Base-by-base conservation (phyloP, 2,329 filamentous ascomycete genomes). In the Nemania diffusa region DNA sequence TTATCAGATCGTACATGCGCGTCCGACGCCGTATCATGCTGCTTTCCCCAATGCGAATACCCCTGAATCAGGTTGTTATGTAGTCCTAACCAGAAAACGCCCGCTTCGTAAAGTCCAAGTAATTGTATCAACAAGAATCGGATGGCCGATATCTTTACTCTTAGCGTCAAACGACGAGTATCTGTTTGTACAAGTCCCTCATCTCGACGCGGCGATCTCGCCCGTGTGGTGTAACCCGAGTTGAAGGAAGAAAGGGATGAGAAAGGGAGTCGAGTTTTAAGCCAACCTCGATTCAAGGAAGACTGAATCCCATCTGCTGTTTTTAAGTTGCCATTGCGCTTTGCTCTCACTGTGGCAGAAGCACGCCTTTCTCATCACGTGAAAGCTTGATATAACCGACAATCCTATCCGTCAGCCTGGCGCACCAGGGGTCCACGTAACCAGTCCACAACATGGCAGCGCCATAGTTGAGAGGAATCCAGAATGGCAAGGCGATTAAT, bases 361-460 rank as follows among this genome's bases (percentile, higher is more conserved):
- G 72, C n/a, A 67, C 73, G 15, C 73, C 72, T 70, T 79, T 79
- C 64, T 79, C 77, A 24, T 77, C 77, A 15, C 72, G 69, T 46
- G 73, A 65, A 55, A 77, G 70, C 71, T 76, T 78, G 34, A 77
- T 70, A 24, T 74, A 75, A 29, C 67, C 69, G 44, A 78, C 77
- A 20, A 79, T 70, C 69, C 76, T 79, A 71, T 83, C 80, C 1
- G 83, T 84, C n/a, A 81, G 65, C 27, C 75, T 76, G 13, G 80
- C 82, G 67, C 82, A 87, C 73, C 81, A 82, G 0, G 85, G 84
- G 73, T 88, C 86, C 20, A 88, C 81, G 53, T 85, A 83, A 5
- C 77, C 80, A 13, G 83, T 85, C 86, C 86, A 88, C 0, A 83
- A 72, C 72, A 83, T 80, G 2, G 84, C 84, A 13, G 77, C 72